Base-by-base conservation (phyloP, 257 asterid genomes). In the Gardenia jasminoides region DNA sequence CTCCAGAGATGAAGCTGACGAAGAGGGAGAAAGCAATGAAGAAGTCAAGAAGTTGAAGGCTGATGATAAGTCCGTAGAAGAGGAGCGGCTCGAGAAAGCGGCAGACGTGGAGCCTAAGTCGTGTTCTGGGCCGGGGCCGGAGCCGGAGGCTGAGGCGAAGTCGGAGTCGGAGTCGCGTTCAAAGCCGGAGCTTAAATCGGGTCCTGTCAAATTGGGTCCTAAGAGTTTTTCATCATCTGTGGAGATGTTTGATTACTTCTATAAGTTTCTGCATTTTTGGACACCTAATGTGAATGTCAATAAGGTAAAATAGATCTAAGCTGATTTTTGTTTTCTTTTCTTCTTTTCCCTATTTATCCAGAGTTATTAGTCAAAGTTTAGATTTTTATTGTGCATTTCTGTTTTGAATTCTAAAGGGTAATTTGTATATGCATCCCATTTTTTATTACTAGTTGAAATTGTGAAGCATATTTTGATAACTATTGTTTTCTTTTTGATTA, bases 201-300 rank as follows among this genome's bases (percentile, higher is more conserved):
- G 39, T 58, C 81, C 77, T 73, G 86, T 84, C 67, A 70, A 47
- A 1, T 26, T 91, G 47, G 97, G 98, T 7, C 91, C 93, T n/a
- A 94, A 90, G 87, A 82, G 81, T n/a, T 94, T 94, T 76, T 87
- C 66, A 8, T 85, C 96, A 31, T 84, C 97, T 0, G 88, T 89
- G 15, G 93, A 85, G 80, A 86, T 92, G 87, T 94, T 86, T 78
- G 97, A 94, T 79, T 94, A 94, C 82, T 92, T 91, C 81, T 80
- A 70, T 83, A 91, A 91, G 85, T 86, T 94, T 74, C 92, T 92
- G 64, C 97, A 86, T 74, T 48, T 75, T 56, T 94, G 98, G 98
- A 68, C 92, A 26, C 79, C 91, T 28, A 88, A 94, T 76, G 31
- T 92, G 77, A 76, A 83, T 78, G 73, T 94, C 68, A 94, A 91